These are phyloP conservation scores for Ascochyta fabae DNA, from an alignment of 2,329 filamentous ascomycete species.

Conservation along the genomic window DNA sequence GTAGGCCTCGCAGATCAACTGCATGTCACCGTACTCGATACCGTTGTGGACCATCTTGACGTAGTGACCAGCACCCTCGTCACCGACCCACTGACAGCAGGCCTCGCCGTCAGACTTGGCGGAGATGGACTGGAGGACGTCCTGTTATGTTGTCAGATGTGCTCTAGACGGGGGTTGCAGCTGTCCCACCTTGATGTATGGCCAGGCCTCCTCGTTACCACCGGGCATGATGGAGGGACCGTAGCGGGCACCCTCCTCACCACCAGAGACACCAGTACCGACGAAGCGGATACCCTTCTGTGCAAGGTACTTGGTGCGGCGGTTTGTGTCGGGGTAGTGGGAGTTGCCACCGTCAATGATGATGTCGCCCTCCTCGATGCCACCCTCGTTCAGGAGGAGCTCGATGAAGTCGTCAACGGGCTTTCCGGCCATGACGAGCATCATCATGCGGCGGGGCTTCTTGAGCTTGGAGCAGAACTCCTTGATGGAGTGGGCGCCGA, in stretches of 20 bases:
- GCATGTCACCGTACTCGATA: slow-evolving; percentile 99
- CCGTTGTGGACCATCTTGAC: slow-evolving; percentile 99
- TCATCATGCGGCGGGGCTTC: slow-evolving; percentile 95
- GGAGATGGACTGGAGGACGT: slow-evolving; percentile 96
- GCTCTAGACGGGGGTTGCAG: background rate
- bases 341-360: slow-evolving; percentile 99
- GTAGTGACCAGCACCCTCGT: slow-evolving; percentile 99
- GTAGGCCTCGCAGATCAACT: slow-evolving; percentile 99
- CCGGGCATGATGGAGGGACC: slow-evolving; percentile 98
- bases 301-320: slow-evolving; percentile 86
- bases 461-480: slow-evolving; percentile 98
- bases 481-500: slow-evolving; percentile 90
- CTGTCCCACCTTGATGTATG: slow-evolving; percentile 76
- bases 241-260: slow-evolving; percentile 98
- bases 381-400: slow-evolving; percentile 70
- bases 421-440: slow-evolving; percentile 98
- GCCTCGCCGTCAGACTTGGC: slow-evolving; percentile 97
- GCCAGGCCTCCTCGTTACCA: slow-evolving; percentile 98
- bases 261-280: slow-evolving; percentile 96
- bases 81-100: slow-evolving; percentile 99
- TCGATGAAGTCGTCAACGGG: slow-evolving; percentile 99
- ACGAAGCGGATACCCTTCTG: slow-evolving; percentile 93
- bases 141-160: slow-evolving; percentile 52
- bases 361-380: slow-evolving; percentile 74
- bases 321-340: slow-evolving; percentile 98